These are phyloP conservation scores for Trichoderma cornu-damae DNA, from an alignment of 2,329 filamentous ascomycete genomes.

Conservation along the genomic window DNA sequence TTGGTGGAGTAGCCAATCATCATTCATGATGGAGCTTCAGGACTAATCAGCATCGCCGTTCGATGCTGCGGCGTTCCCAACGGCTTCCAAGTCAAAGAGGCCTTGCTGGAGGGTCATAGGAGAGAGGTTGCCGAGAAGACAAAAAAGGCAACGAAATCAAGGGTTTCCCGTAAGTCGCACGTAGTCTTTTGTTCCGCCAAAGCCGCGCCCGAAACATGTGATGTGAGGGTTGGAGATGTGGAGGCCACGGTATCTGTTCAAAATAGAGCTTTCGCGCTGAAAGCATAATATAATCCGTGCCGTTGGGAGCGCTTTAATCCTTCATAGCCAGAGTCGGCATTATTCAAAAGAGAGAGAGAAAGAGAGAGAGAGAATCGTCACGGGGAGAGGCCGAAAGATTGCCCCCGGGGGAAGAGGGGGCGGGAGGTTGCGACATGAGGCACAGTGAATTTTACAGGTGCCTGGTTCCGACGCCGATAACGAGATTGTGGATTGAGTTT, in stretches of 20 bases:
- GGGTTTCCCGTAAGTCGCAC: not conserved
- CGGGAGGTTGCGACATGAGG: not conserved
- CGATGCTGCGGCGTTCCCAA: not conserved
- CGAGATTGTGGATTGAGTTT: not conserved
- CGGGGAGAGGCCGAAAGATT: not conserved
- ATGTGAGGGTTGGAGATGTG: not conserved
- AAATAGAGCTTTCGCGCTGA: not conserved
- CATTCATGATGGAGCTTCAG: not conserved
- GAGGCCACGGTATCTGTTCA: not conserved
- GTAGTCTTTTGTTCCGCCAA: not conserved
- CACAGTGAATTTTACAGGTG: constrained; percentile 8
- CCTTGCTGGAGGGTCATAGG: not conserved
- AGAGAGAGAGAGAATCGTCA: not conserved
- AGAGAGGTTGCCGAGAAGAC: not conserved
- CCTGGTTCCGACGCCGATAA: not conserved
- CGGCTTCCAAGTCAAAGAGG: not conserved
- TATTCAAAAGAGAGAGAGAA: not conserved
- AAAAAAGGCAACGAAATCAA: not conserved
- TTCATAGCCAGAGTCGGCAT: not conserved
- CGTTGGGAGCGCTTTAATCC: not conserved
- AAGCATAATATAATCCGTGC: not conserved
- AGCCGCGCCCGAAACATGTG: not conserved
- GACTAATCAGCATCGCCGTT: not conserved
- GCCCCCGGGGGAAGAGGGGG: too few relatives aligned
- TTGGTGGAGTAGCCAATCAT: not conserved